Evolutionary conservation across 148 eudicot species (phyloP).

Genomic region (Chenopodium berlandieri): DNA sequence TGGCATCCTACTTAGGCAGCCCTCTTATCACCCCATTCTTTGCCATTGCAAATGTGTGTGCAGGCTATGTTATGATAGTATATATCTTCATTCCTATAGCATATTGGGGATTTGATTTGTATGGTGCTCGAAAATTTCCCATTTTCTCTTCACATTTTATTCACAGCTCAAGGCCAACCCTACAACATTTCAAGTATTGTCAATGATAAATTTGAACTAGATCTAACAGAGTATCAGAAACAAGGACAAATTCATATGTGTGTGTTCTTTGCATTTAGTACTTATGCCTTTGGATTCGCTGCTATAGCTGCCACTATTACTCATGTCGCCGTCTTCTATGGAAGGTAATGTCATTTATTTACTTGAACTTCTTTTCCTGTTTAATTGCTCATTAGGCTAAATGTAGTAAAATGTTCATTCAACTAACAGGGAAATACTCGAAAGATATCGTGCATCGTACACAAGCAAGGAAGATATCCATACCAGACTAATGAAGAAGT

Average conservation of each 20-base stretch:
- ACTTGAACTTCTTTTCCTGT: too few relatives aligned
- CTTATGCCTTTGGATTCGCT: conserved; percentile 85
- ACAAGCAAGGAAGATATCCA: conserved; percentile 78
- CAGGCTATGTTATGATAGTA: conserved; percentile 56
- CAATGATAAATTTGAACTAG: conserved; percentile 18
- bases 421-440: conserved; percentile 63
- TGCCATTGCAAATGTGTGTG: conserved; percentile 60
- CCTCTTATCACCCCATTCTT: conserved; percentile 84
- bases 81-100: conserved; percentile 62
- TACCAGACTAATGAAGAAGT: conserved; percentile 74
- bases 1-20: conserved; percentile 74
- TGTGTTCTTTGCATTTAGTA: conserved; percentile 31
- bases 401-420: background rate
- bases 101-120: conserved; percentile 54
- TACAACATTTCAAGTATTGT: background rate
- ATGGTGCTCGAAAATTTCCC: background rate
- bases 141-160: conserved; percentile 22
- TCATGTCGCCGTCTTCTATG: conserved; percentile 75
- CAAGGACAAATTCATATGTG: background rate
- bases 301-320: conserved; percentile 76
- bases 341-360: conserved; percentile 44
- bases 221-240: background rate
- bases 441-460: conserved; percentile 61
- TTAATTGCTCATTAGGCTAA: too few relatives aligned
- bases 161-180: background rate